Conservation (phyloP, 1,139 yeast species). For the Geotrichum histeridarum region DNA sequence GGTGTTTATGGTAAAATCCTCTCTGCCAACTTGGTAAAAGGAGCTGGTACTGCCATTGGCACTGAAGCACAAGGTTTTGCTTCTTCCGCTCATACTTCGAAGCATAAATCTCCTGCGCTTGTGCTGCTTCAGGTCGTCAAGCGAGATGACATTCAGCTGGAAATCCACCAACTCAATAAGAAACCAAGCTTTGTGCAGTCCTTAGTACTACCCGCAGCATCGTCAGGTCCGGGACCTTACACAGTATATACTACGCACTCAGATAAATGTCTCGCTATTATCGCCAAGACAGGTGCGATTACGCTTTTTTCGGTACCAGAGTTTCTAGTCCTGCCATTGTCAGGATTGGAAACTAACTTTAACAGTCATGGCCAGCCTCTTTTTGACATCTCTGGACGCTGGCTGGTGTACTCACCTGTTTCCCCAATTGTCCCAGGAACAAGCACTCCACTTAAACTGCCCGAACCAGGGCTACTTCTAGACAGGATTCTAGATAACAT, state of each 20-base stretch:
- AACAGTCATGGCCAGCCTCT: constrained; percentile 27
- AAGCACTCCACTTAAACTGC: constrained; percentile 29
- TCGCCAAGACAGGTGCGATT: constrained; percentile 24
- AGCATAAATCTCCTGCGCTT: constrained; percentile 13
- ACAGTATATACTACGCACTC: constrained; percentile 8
- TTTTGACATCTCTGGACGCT: constrained; percentile 29
- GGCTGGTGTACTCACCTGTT: constrained; percentile 28
- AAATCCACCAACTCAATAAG: constrained; percentile 22
- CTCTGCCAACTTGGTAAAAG: constrained; percentile 15
- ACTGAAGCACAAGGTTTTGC: not conserved
- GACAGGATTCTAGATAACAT: constrained; percentile 31
- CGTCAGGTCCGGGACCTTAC: constrained; percentile 29
- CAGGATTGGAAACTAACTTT: constrained; percentile 26
- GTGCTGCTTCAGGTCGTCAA: constrained; percentile 25
- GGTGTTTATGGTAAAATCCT: constrained; percentile 24
- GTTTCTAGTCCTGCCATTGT: constrained; percentile 21
- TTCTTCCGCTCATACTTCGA: not conserved
- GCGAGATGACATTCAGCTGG: constrained; percentile 21
- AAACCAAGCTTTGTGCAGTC: constrained; percentile 21
- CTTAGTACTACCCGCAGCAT: constrained; percentile 28
- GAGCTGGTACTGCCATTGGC: too few relatives aligned
- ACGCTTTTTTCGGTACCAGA: constrained; percentile 23
- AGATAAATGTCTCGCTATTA: constrained; percentile 22
- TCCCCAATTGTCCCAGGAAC: constrained; percentile 1
- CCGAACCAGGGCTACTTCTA: constrained; percentile 31